phyloP scores from a whole-genome alignment of 305 asterid genomes.

The Fraxinus angustifolia region DNA sequence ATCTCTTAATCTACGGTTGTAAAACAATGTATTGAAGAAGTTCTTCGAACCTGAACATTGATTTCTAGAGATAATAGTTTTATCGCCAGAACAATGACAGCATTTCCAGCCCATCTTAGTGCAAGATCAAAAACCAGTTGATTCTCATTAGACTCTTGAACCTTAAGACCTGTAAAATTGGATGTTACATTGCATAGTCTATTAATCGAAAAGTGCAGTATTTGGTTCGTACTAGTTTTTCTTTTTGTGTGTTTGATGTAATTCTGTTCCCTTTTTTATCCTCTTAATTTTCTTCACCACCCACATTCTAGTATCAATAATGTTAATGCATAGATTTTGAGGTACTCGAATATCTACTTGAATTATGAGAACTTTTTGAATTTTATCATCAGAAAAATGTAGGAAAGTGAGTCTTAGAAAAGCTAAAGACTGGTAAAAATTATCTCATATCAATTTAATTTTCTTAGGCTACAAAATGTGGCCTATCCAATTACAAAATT shows the following conservation, averaged over 20 bases:
- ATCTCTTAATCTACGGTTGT: background rate
- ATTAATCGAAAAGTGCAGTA: background rate
- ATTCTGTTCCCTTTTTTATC: background rate
- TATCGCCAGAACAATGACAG: slow-evolving; percentile 47
- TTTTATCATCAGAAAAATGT: background rate
- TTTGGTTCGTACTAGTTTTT: background rate
- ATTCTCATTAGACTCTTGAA: slow-evolving; percentile 57
- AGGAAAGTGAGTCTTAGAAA: background rate
- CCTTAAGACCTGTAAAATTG: slow-evolving; percentile 53
- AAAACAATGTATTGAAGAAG: background rate
- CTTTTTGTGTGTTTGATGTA: background rate
- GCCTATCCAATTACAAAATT: background rate
- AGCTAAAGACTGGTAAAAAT: background rate
- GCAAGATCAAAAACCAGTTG: slow-evolving; percentile 63
- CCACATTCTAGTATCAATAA: background rate
- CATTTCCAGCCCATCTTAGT: slow-evolving; percentile 75
- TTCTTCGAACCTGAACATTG: slow-evolving; percentile 51
- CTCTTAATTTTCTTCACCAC: background rate
- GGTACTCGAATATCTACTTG: background rate
- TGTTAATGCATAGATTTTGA: background rate
- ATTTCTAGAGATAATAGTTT: slow-evolving; percentile 38
- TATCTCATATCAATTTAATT: background rate
- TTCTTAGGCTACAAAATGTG: background rate
- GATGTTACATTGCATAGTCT: background rate
- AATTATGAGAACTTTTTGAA: background rate